These are phyloP conservation scores for Plantago elongata DNA, from an alignment of 257 asterid species.

Conservation along the genomic window DNA sequence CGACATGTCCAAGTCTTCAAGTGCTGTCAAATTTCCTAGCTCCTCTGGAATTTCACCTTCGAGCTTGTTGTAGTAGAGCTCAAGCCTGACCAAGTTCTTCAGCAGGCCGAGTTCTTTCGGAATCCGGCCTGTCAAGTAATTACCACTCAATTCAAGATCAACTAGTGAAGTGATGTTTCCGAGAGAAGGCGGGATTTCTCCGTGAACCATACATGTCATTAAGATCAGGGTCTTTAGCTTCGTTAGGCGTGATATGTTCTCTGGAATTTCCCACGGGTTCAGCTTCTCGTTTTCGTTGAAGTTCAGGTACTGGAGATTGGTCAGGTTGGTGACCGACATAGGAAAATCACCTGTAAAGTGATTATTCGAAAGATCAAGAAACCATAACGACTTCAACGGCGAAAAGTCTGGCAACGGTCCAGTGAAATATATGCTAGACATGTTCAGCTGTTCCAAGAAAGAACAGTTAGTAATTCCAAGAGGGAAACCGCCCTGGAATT, in stretches of 20 bases:
- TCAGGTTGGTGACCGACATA: slow-evolving; percentile 55
- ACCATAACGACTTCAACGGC: slow-evolving; percentile 33
- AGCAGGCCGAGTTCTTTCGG: slow-evolving; percentile 62
- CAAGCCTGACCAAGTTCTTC: slow-evolving; percentile 54
- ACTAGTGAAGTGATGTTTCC: slow-evolving; percentile 71
- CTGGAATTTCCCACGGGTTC: slow-evolving; percentile 60
- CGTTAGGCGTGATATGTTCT: slow-evolving; percentile 34
- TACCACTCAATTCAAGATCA: slow-evolving; percentile 79
- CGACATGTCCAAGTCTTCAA: slow-evolving; percentile 65
- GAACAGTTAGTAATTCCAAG: slow-evolving; percentile 51
- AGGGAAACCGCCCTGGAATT: slow-evolving; percentile 49
- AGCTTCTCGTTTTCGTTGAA: slow-evolving; percentile 52
- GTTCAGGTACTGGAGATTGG: slow-evolving; percentile 50
- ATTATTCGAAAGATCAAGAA: slow-evolving; percentile 67
- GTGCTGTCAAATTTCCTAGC: slow-evolving; percentile 61
- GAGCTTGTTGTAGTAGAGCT: slow-evolving; percentile 72
- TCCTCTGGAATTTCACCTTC: slow-evolving; percentile 74
- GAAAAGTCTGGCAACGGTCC: slow-evolving; percentile 78
- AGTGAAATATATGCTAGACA: slow-evolving; percentile 29
- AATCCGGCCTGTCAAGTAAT: slow-evolving; percentile 46
- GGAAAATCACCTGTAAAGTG: slow-evolving; percentile 65
- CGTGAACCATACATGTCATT: slow-evolving; percentile 54
- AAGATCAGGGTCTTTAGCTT: slow-evolving; percentile 45
- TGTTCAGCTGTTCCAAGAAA: slow-evolving; percentile 47
- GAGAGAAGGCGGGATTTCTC: slow-evolving; percentile 41